Evolutionary conservation across 108 stramenopile genomes (phyloP), one percentile per base, ranked within the genome.

Genomic region (Pseudonitzschia multiseries): DNA sequence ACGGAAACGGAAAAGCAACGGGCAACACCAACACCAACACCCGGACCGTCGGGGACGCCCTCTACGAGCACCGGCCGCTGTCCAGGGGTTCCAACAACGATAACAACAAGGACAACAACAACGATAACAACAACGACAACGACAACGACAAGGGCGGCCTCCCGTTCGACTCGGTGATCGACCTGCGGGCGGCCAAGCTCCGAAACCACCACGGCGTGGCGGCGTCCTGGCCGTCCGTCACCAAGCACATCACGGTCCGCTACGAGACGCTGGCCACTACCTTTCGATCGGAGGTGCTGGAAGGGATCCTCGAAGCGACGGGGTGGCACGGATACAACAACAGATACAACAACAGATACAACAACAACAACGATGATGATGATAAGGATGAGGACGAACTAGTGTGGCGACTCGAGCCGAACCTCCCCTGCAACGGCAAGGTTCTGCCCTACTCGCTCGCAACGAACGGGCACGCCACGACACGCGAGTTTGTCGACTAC

Each of bases 151-250:
- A 2, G 17, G 78, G 68, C 41, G 72, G 72, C 21, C 67, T 17
- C 36, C 66, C 73, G 4, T 79, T 57, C 65, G 12, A 12, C 12
- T 70, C 68, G 18, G 61, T 79, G 41, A 48, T 89, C 31, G 72
- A 84, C 13, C 72, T 89, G 2, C 73, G 88, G 48, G 76, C 82
- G 14, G 85, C 84, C 51, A 89, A 89, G 73, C 73, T 89, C 33
- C 52, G 51, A 24, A 84, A 89, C 74, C 81, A 79, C 65, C 53
- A 56, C 0, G 24, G n/a, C 4, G 65, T 63, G 42, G 8, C 40
- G 8, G 21, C 61, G 4, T 41, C 57, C 5, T 72, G 76, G 72
- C 41, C 53, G 18, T 53, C 51, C 17, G 80, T 81, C 4, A 12
- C 61, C 21, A 42, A 41, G 4, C 15, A 72, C 0, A 77, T 83